Conservation (phyloP, 176 grass and related monocot species). For the Carex pumila region DNA sequence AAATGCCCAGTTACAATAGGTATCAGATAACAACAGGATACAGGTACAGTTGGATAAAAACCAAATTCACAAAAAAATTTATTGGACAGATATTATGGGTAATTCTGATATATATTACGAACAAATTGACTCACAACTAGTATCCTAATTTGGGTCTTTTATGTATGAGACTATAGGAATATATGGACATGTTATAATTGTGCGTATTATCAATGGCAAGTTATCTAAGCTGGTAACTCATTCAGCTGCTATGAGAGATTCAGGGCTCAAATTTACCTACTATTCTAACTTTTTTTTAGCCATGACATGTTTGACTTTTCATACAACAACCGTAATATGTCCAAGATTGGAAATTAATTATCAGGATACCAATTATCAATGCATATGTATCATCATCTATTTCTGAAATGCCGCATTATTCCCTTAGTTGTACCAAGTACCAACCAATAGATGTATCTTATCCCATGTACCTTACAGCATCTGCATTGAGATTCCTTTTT, state of each 20-base stretch:
- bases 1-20: not conserved
- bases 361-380: not conserved
- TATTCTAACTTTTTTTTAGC: not conserved
- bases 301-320: not conserved
- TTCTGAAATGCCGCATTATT: not conserved
- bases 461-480: not conserved
- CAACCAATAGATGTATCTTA: not conserved
- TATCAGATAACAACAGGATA: not conserved
- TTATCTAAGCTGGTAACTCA: not conserved
- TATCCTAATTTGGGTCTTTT: not conserved
- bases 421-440: not conserved
- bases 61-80: not conserved
- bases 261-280: not conserved
- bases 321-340: not conserved
- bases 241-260: not conserved
- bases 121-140: not conserved
- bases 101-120: not conserved
- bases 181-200: not conserved
- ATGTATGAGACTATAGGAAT: not conserved
- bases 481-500: too few relatives aligned
- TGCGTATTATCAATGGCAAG: not conserved
- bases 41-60: not conserved
- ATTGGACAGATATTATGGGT: not conserved
- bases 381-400: not conserved
- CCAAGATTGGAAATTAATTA: not conserved